Conservation (phyloP, 1,284 basidiomycete species). For the Cutaneotrichosporon curvatum region DNA sequence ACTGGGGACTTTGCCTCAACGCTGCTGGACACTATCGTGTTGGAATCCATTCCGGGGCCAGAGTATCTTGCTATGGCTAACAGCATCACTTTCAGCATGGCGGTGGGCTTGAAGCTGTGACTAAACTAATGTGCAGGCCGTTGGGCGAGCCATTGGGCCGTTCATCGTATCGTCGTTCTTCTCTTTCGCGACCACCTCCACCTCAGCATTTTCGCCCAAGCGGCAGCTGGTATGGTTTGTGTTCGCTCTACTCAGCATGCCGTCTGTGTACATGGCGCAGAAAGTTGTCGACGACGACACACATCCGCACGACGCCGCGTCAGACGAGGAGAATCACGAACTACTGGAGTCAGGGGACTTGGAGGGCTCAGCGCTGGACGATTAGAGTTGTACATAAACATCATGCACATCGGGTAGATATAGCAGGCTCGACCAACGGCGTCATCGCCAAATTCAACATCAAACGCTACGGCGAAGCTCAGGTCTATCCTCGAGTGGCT, state of each 20-base stretch:
- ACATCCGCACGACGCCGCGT: not conserved
- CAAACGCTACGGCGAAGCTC: no score
- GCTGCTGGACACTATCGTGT: slow-evolving; percentile 31
- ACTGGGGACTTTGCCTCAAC: slow-evolving; percentile 33
- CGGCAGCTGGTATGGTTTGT: slow-evolving; percentile 35
- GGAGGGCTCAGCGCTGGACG: not conserved
- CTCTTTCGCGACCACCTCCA: slow-evolving; percentile 24
- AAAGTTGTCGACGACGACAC: slow-evolving; percentile 3
- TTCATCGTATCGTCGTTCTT: slow-evolving; percentile 32
- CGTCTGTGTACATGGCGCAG: slow-evolving; percentile 25
- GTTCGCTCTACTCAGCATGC: slow-evolving; percentile 21
- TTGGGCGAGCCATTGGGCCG: slow-evolving; percentile 29
- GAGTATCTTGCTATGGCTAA: slow-evolving; percentile 35
- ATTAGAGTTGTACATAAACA: not conserved
- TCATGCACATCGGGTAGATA: not conserved
- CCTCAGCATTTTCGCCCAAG: slow-evolving; percentile 14
- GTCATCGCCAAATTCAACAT: no score
- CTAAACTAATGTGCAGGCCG: slow-evolving; percentile 13
- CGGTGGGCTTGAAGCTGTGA: slow-evolving; percentile 16
- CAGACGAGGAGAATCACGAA: slow-evolving; percentile 5
- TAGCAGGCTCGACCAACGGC: no score
- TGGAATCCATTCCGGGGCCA: slow-evolving; percentile 33
- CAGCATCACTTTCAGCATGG: slow-evolving; percentile 33
- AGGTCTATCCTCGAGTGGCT: no score
- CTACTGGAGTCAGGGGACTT: not conserved